Base-by-base conservation (phyloP, 1,284 basidiomycete species). In the Tilletia walkeri region DNA sequence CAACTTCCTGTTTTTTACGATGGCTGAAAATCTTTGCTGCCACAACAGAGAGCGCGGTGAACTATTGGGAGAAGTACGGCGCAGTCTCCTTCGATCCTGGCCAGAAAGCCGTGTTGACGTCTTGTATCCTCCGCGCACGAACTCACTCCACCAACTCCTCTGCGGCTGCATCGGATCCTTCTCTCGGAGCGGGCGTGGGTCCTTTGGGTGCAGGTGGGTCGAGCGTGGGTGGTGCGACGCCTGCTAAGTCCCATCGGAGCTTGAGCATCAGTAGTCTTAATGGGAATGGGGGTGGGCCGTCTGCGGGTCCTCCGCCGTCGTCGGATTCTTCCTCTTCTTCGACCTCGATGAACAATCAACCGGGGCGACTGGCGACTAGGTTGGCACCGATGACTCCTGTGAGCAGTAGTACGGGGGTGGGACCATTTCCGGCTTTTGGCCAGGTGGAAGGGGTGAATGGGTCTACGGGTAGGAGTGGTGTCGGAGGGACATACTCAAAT, bases 41-140 rank as follows among this genome's bases (percentile, higher is more conserved):
- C 24, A 30, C 24, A 95, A 92, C 95, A 84, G 95, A 97, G 83
- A 92, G 91, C 4, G 94, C 94, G 2, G 94, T 97, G 34, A 95
- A 97, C 84, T 99, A 96, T 82, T 98, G 93, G 92, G 93, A 95
- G 65, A 81, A 82, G 70, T 82, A 80, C 66, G 81, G 81, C 39
- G 80, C 81, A 14, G 81, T 83, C 1, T 71, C 93, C 0, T 96
- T 98, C 77, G 94, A 98, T 77, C 85, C 86, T 5, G 86, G 86
- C 73, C 84, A 86, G 80, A 95, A 95, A 84, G 94, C 94, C 0
- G 93, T 98, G 36, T 88, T 96, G 59, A 98, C 94, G 1, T 91
- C 92, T 24, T 98, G 95, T 82, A 92, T 95, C 12, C 87, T 99
- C 66, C 72, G 9, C 67, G 68, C 48, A 20, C 54, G 66, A 5